phyloP scores from a whole-genome alignment of 495 filamentous ascomycete species.

The Pyrenula aspistea region DNA sequence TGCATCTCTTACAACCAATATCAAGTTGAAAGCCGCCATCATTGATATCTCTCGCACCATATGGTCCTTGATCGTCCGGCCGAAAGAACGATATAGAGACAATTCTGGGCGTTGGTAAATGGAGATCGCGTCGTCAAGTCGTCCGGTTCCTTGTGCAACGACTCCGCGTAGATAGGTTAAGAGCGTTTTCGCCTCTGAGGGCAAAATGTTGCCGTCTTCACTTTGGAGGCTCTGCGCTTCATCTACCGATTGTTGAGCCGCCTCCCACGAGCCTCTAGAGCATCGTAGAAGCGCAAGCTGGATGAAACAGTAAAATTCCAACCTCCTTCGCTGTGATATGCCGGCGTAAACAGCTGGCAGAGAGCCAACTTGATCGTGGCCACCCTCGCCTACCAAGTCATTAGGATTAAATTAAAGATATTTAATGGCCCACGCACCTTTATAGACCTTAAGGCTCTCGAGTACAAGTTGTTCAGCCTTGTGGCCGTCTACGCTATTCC shows the following conservation, averaged over 20 bases:
- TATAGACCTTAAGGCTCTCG: constrained; percentile 48
- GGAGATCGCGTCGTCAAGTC: constrained; percentile 49
- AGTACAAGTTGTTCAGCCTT: constrained; percentile 57
- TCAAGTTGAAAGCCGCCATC: constrained; percentile 65
- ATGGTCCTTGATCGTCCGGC: constrained; percentile 31
- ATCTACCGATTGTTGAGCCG: constrained; percentile 31
- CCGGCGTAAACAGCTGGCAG: background rate
- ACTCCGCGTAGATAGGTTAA: constrained; percentile 62
- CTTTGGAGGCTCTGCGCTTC: constrained; percentile 24
- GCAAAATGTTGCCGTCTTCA: constrained; percentile 23
- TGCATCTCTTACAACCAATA: constrained; percentile 69
- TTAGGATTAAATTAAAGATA: background rate
- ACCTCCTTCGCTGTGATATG: constrained; percentile 31
- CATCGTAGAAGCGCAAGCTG: constrained; percentile 49
- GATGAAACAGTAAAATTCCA: constrained; percentile 45
- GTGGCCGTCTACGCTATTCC: constrained; percentile 47
- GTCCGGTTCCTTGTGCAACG: constrained; percentile 67
- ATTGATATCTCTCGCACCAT: constrained; percentile 61
- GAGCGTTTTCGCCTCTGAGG: constrained; percentile 29
- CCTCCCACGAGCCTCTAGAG: constrained; percentile 49
- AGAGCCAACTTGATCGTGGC: background rate
- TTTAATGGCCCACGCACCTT: constrained; percentile 26
- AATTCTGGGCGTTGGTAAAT: constrained; percentile 53
- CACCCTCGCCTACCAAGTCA: background rate
- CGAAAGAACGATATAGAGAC: constrained; percentile 30